Evolutionary conservation across 345 rosid genomes (phyloP).

Genomic region (Eucalyptus sp.): DNA sequence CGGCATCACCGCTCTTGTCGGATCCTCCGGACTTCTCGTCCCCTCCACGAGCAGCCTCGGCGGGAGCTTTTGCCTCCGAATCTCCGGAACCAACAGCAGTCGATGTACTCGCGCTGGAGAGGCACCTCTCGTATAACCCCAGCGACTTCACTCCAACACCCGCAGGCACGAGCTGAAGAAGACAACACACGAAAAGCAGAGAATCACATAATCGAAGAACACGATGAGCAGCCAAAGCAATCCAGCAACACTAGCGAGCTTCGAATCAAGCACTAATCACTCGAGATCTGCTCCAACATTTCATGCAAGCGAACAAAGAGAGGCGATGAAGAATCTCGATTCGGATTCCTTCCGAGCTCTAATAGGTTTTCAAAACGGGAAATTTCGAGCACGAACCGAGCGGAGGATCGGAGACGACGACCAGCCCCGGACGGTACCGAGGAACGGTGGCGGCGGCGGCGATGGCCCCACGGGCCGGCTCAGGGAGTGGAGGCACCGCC

Average conservation of each 20-base stretch:
- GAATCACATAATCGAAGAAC: neutral
- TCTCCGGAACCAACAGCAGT: constrained; percentile 3
- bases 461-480: constrained; percentile 1
- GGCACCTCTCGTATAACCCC: constrained; percentile 17
- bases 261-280: neutral
- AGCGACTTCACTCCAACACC: constrained; percentile 13
- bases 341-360: neutral
- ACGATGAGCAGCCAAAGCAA: neutral
- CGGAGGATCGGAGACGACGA: constrained; percentile 5
- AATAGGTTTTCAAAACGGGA: neutral
- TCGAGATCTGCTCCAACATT: neutral
- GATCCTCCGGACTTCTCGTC: constrained; percentile 49
- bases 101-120: constrained; percentile 8
- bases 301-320: neutral
- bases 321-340: neutral
- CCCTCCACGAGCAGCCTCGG: constrained; percentile 19
- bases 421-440: constrained; percentile 4
- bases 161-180: constrained; percentile 16
- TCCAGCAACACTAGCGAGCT: neutral
- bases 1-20: constrained; percentile 30
- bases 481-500: neutral
- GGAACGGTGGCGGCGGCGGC: constrained; percentile 6
- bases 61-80: neutral
- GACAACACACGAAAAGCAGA: neutral
- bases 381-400: constrained; percentile 18